phyloP scores from a whole-genome alignment of 1,284 basidiomycete genomes.

The Mycosarcoma maydis region DNA sequence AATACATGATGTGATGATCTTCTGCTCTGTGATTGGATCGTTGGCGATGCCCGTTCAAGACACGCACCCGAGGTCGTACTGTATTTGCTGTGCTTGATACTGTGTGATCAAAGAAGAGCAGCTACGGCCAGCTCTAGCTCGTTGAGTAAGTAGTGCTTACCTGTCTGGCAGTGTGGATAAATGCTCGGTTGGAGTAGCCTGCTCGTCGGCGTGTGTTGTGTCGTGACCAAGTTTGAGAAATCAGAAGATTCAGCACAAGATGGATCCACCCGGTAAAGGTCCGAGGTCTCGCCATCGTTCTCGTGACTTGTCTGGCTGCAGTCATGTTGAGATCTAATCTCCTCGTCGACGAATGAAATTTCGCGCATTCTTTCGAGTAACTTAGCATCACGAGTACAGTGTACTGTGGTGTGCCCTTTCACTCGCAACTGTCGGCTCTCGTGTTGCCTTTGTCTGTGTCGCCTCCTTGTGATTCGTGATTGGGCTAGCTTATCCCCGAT shows the following conservation, averaged over 20 bases:
- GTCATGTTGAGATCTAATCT: slow-evolving; percentile 33
- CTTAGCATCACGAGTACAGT: too few relatives aligned
- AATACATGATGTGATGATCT: neutral
- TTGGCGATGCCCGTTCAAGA: neutral
- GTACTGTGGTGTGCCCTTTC: too few relatives aligned
- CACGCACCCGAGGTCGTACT: neutral
- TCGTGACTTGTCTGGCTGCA: too few relatives aligned
- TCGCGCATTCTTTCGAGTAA: slow-evolving; percentile 4
- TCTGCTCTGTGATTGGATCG: slow-evolving; percentile 17
- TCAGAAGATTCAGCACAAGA: too few relatives aligned
- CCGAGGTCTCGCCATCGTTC: neutral
- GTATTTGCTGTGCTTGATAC: neutral
- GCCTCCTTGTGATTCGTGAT: neutral
- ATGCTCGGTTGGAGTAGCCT: too few relatives aligned
- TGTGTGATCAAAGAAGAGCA: neutral
- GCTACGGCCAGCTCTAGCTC: neutral
- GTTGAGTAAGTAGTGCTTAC: too few relatives aligned
- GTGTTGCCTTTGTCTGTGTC: neutral
- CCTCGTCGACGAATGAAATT: slow-evolving; percentile 19
- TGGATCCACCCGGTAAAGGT: neutral
- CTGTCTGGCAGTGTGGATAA: too few relatives aligned
- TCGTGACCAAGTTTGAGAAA: too few relatives aligned
- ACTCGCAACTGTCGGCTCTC: neutral
- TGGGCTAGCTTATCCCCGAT: slow-evolving; percentile 2
- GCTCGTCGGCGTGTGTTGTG: too few relatives aligned